Base-by-base conservation (phyloP, 108 stramenopile species). In the Skeletonema menzelii region DNA sequence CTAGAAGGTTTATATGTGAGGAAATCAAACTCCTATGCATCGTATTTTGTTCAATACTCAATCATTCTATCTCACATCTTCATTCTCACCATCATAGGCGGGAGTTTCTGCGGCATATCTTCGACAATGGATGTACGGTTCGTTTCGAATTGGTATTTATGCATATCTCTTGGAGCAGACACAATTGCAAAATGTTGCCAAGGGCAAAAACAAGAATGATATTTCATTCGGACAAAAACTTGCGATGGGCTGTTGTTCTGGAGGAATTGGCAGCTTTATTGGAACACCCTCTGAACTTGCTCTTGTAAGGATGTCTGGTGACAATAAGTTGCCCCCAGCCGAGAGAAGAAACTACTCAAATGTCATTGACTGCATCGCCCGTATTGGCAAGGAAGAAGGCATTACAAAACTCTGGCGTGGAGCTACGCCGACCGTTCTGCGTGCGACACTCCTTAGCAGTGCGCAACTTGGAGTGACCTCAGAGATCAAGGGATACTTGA, bases 361-460 rank as follows among this genome's bases (percentile, higher is more conserved):
- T 78, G 77, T 67, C 22, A 35, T 78, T 24, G 77, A 78, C 32
- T 78, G 77, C 65, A 72, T 78, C n/a, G 70, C 72, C 30, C 77
- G 77, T 11, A 78, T 78, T 44, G 32, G 56, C 19, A 72, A 72
- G 34, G 77, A 78, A 28, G 77, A 78, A 59, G 77, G 77, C 19
- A 11, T 62, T 2, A 69, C 77, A 13, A 78, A 78, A 31, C 37
- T 78, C 10, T 78, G 77, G 77, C 49, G 71, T 19, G 77, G 77
- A 32, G 77, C 72, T 4, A 67, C 77, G 5, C 77, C 77, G 27
- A 78, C 77, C 11, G 77, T 78, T 19, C 47, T 72, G 27, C 22
- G 77, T 14, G 77, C 77, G n/a, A 78, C 71, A 3, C 31, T 72
- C 8, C 31, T 78, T 19, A 47, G 65, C 4, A 55, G 56, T 22